Percentiles rank a stretch among this genome's conserved stretches.
These are phyloP conservation scores for Lindgomyces ingoldianus DNA, from an alignment of 495 filamentous ascomycete species.

Conservation along the genomic window DNA sequence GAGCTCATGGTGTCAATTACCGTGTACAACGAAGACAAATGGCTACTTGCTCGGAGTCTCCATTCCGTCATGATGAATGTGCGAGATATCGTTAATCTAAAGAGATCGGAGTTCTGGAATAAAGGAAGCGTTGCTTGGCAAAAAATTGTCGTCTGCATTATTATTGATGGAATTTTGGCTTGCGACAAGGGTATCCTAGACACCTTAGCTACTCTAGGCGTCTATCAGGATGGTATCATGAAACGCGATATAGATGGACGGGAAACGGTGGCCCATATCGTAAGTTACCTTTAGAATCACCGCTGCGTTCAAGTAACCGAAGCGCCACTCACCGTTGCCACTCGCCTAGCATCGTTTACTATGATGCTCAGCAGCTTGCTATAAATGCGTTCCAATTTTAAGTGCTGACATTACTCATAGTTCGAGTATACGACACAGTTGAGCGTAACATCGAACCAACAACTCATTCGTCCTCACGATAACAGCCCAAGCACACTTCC, in stretches of 20 bases:
- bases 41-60: constrained; percentile 83
- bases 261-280: constrained; percentile 91
- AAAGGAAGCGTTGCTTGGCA: constrained; percentile 98
- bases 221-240: constrained; percentile 97
- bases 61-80: constrained; percentile 99
- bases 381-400: too few species aligned
- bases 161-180: constrained; percentile 97
- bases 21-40: constrained; percentile 99
- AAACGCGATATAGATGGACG: constrained; percentile 98
- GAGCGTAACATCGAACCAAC: constrained; percentile 94
- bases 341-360: background rate
- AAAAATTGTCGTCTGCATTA: constrained; percentile 97
- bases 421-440: constrained; percentile 99
- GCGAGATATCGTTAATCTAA: constrained; percentile 94
- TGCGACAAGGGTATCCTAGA: constrained; percentile 95
- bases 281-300: constrained; percentile 44
- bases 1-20: constrained; percentile 97
- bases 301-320: constrained; percentile 1
- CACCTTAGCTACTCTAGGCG: constrained; percentile 87
- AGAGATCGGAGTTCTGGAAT: constrained; percentile 99
- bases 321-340: background rate
- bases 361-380: too few species aligned
- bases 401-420: too few species aligned
- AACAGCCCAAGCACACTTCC: constrained; percentile 82
- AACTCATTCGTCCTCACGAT: constrained; percentile 89